A percentile compares a stretch with the other conserved stretches of the same genome.
phyloP scores from a whole-genome alignment of 1,284 basidiomycete species.

The Sparassis latifolia region DNA sequence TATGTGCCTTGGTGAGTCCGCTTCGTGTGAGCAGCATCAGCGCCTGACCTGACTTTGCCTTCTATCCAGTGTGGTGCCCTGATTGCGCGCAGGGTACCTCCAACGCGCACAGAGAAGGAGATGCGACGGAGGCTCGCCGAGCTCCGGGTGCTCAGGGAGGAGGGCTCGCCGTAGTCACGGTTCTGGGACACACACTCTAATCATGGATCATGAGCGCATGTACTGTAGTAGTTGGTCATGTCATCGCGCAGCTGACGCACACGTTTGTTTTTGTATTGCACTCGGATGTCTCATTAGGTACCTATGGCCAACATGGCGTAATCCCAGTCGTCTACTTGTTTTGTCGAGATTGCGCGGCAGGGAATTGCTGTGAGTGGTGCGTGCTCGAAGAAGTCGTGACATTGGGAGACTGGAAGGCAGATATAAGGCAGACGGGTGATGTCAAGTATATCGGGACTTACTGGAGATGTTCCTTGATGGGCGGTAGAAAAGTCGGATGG shows the following conservation, averaged over 20 bases:
- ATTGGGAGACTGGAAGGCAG: constrained; percentile 4
- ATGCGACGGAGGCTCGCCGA: constrained; percentile 77
- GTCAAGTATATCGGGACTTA: too few species aligned
- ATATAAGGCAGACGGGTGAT: not conserved
- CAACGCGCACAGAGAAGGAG: constrained; percentile 83
- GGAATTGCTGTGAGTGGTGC: constrained; percentile 51
- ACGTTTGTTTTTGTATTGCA: constrained; percentile 3
- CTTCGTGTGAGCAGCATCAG: too few species aligned
- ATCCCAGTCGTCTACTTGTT: constrained; percentile 46
- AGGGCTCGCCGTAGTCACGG: constrained; percentile 37
- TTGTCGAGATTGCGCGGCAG: constrained; percentile 42
- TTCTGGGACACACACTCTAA: not conserved
- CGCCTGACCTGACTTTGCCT: constrained; percentile 2
- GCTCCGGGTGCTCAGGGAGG: constrained; percentile 65
- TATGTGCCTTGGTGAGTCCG: constrained; percentile 62
- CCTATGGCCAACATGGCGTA: constrained; percentile 43
- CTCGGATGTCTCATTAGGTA: constrained; percentile 15
- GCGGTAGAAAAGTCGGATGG: constrained; percentile 40
- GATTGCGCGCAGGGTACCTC: constrained; percentile 75
- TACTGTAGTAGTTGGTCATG: not conserved
- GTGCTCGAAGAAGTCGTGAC: constrained; percentile 10
- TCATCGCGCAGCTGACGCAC: not conserved
- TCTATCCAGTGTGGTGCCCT: constrained; percentile 50
- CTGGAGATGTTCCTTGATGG: constrained; percentile 12
- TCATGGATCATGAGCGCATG: not conserved